Base-by-base conservation (phyloP, 2,329 filamentous ascomycete species). In the Fusarium fujikuroi region DNA sequence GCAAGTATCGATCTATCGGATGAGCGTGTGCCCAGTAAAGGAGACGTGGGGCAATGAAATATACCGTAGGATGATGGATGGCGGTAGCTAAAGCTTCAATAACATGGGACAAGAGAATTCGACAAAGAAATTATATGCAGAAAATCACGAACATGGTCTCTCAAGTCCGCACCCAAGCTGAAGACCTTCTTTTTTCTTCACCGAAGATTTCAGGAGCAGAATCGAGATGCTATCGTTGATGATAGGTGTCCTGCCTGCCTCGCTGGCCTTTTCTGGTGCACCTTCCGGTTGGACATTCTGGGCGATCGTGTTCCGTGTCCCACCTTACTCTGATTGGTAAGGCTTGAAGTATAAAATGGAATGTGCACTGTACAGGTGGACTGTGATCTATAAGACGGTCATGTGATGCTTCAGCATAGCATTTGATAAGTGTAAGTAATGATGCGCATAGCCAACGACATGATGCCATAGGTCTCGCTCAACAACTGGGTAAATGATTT, bases 261-360 rank as follows among this genome's bases (percentile, higher is more conserved):
- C 76, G 77, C 77, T 78, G 77, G 77, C 77, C 77, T 78, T 78
- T 78, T 78, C 77, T 70, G 60, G 57, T 70, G 69, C 74, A 66
- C 63, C 62, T 72, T 66, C 75, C 46, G 66, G 63, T 52, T 69
- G 66, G 63, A 70, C 66, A 67, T 72, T 65, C 70, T 73, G 37
- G 69, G 72, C 69, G 72, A 77, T 74, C 68, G 72, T 76, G 74
- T 73, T 71, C 73, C 68, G 66, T 43, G 54, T 70, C 39, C 75
- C 76, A 66, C 74, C 60, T 77, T 76, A 57, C 77, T 67, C 46
- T 76, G 73, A 75, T 78, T 76, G 76, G 76, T 36, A 77, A 75
- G 30, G 71, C 37, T 36, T 21, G 1, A 0, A 21, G 76, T 78
- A 56, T n/a, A 14, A 56, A 37, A 21, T 30, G 2, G 1, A 0